These are phyloP conservation scores for Fusarium buharicum DNA, from an alignment of 2,329 filamentous ascomycete species.

Conservation along the genomic window DNA sequence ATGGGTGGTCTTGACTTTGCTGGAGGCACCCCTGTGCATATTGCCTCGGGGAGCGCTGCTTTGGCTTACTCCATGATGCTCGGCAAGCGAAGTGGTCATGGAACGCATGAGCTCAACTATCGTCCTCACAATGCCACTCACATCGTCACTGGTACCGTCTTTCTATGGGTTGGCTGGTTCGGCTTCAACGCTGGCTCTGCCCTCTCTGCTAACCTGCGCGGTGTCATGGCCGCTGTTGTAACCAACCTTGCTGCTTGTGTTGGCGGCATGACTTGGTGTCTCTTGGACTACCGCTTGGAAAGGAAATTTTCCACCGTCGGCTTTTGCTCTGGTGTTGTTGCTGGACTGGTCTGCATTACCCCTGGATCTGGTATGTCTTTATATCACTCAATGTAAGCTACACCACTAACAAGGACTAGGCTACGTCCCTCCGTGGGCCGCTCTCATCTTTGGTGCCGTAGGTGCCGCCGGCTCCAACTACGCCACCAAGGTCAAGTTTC, in stretches of 20 bases:
- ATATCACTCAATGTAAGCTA: neutral
- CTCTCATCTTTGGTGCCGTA: slow-evolving; percentile 80
- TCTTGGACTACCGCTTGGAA: slow-evolving; percentile 89
- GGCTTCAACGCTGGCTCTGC: slow-evolving; percentile 93
- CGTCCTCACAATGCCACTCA: slow-evolving; percentile 93
- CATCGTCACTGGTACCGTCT: slow-evolving; percentile 91
- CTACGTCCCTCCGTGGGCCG: slow-evolving; percentile 85
- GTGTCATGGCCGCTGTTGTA: slow-evolving; percentile 86
- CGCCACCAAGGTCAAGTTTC: slow-evolving; percentile 89
- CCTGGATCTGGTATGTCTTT: slow-evolving; percentile 75
- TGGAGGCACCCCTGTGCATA: slow-evolving; percentile 90
- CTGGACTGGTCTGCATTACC: slow-evolving; percentile 87
- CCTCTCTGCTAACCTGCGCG: slow-evolving; percentile 81
- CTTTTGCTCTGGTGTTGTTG: slow-evolving; percentile 90
- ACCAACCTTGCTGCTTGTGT: slow-evolving; percentile 87
- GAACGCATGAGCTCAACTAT: slow-evolving; percentile 89
- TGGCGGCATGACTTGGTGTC: slow-evolving; percentile 88
- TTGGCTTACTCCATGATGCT: slow-evolving; percentile 93
- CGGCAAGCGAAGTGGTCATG: slow-evolving; percentile 84
- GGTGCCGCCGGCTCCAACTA: slow-evolving; percentile 86
- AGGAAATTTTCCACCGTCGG: slow-evolving; percentile 93
- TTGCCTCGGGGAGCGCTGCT: slow-evolving; percentile 82
- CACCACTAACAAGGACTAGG: slow-evolving; percentile 50
- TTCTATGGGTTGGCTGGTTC: slow-evolving; percentile 96
- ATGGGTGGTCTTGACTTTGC: slow-evolving; percentile 90